Base-by-base conservation (phyloP, 768 basidiomycete genomes). In the Leccinellum rugosiceps region DNA sequence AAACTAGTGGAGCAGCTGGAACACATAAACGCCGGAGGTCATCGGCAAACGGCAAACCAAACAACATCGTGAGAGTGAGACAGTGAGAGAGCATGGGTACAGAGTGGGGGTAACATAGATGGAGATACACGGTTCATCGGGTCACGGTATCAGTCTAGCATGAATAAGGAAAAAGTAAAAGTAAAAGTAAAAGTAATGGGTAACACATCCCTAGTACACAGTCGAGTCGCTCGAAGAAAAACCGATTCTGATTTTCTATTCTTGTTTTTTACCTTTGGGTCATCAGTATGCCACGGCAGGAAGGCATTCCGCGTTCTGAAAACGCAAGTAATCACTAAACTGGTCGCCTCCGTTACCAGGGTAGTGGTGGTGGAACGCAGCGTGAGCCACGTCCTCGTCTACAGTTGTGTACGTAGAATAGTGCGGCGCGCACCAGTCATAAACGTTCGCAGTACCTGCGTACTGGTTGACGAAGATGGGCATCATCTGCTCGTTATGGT, bases 381-480 rank as follows among this genome's bases (percentile, higher is more conserved):
- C 19, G 41, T 55, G 44, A 1, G 47, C n/a, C 26, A 19, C 19
- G 15, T 60, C 59, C 14, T 47, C 41, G 10, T 43, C 41, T 19
- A 43, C 41, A n/a, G 41, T 19, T 10, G 41, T 26, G 48, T 56
- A 67, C 17, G 55, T 31, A 21, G 15, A 21, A n/a, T 69, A 65
- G 55, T 60, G 49, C 1, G 65, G 56, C n/a, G 60, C 45, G 19
- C 59, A 72, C 70, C 70, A 71, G 38, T 68, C 65, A 26, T 68
- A 70, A 15, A 59, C 28, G 46, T 53, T 35, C 28, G 59, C 28
- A 1, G 50, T 2, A 0, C 60, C 64, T 8, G 58, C 65, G 19
- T 63, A 69, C 31, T 71, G 63, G 25, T 71, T 72, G 56, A 71
- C 60, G 23, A 71, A 73, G 32, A 69, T 60, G 9, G 71, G 71